phyloP scores from a whole-genome alignment of 805 yeast genomes.

The Ascoidea asiatica region DNA sequence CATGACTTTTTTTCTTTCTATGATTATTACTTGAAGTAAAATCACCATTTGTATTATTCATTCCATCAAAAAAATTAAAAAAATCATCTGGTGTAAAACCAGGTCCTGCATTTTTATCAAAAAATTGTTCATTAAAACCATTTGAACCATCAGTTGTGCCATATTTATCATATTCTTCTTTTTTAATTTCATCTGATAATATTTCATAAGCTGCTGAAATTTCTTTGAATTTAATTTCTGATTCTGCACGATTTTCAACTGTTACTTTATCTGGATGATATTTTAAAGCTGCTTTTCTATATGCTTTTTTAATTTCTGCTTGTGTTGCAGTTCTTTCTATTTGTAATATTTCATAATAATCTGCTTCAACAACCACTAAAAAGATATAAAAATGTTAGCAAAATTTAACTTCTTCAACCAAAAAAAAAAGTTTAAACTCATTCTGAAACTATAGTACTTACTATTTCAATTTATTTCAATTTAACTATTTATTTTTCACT shows the following conservation, averaged over 20 bases:
- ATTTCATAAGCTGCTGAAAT: conserved; percentile 79
- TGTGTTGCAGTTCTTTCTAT: conserved; percentile 51
- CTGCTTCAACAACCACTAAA: conserved; percentile 7
- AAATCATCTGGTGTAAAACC: conserved; percentile 65
- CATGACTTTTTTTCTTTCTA: conserved; percentile 6
- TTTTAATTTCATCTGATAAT: conserved; percentile 51
- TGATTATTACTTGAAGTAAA: conserved; percentile 2
- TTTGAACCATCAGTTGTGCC: conserved; percentile 27
- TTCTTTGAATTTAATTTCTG: conserved; percentile 76
- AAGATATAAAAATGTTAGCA: too few species aligned
- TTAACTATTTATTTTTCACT: too few species aligned
- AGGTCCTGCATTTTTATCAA: conserved; percentile 21
- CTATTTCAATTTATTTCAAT: too few species aligned
- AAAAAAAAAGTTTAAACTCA: too few species aligned
- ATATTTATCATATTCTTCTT: conserved; percentile 45
- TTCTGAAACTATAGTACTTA: too few species aligned
- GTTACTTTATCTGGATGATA: conserved; percentile 85
- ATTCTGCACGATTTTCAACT: conserved; percentile 45
- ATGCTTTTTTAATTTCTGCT: conserved; percentile 71
- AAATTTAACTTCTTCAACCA: too few species aligned
- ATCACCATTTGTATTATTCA: conserved; percentile 24
- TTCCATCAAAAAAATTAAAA: conserved; percentile 49
- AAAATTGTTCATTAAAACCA: conserved; percentile 23
- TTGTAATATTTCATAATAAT: conserved; percentile 53
- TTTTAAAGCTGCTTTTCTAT: conserved; percentile 66